phyloP scores from a whole-genome alignment of 2,329 filamentous ascomycete genomes.

The Trichoderma endophyticum region DNA sequence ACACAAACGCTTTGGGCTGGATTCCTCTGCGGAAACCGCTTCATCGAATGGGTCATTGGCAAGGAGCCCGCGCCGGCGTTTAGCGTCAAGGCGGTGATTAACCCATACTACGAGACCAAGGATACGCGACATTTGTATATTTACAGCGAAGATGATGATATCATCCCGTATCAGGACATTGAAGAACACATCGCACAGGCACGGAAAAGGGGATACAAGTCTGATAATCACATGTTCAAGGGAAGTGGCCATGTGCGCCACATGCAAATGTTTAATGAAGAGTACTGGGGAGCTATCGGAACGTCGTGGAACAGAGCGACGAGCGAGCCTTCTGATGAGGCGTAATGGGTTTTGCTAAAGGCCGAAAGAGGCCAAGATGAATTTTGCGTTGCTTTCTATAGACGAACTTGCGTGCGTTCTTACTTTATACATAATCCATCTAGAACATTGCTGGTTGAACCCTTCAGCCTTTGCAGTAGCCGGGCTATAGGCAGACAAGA shows the following conservation, averaged over 20 bases:
- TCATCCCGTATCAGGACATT: slow-evolving; percentile 55
- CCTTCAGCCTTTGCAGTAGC: not conserved
- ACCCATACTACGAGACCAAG: slow-evolving; percentile 35
- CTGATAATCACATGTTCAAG: slow-evolving; percentile 52
- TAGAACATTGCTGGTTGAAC: not conserved
- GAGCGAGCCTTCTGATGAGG: slow-evolving; percentile 2
- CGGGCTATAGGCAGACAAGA: not conserved
- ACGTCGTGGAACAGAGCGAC: slow-evolving; percentile 27
- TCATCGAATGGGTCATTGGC: slow-evolving; percentile 36
- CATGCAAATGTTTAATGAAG: slow-evolving; percentile 51
- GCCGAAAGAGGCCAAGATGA: not conserved
- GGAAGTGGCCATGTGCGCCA: slow-evolving; percentile 60
- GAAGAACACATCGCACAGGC: slow-evolving; percentile 51
- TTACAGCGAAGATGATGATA: slow-evolving; percentile 56
- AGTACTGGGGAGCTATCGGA: slow-evolving; percentile 54
- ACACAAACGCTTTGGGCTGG: slow-evolving; percentile 47
- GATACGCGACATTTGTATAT: slow-evolving; percentile 50
- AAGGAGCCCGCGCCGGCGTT: slow-evolving; percentile 41
- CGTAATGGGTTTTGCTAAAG: not conserved
- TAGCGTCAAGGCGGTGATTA: slow-evolving; percentile 36
- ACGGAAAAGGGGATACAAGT: slow-evolving; percentile 45
- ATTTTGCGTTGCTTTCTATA: not conserved
- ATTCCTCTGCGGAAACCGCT: slow-evolving; percentile 39
- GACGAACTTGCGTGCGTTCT: not conserved
- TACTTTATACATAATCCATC: not conserved